Conservation (phyloP, 2,329 filamentous ascomycete genomes). For the Botrytis paeoniae region DNA sequence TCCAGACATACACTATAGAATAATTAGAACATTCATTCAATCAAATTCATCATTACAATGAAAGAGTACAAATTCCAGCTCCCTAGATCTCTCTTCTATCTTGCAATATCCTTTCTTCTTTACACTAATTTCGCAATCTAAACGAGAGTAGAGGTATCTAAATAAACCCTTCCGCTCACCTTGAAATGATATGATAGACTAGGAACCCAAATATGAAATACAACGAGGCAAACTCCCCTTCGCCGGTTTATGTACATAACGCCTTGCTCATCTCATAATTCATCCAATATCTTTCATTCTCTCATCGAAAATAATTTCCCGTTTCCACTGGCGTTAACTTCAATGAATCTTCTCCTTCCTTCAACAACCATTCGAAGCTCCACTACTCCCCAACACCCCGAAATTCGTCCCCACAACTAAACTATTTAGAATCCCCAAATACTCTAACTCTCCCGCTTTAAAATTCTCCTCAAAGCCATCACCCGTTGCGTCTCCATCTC, state of each 20-base stretch:
- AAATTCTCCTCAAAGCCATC: not conserved
- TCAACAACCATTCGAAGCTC: not conserved
- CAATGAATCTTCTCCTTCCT: not conserved
- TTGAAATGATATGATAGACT: not conserved
- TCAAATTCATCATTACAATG: not conserved
- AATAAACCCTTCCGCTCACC: not conserved
- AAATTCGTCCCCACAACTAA: not conserved
- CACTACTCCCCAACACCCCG: not conserved
- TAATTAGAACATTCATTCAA: not conserved
- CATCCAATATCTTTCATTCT: too few relatives aligned
- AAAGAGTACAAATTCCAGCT: not conserved
- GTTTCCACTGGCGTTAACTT: not conserved
- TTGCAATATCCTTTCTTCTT: not conserved
- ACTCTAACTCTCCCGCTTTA: not conserved
- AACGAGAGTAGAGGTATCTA: not conserved
- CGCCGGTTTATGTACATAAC: not conserved
- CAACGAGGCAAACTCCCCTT: not conserved
- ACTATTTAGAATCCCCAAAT: not conserved
- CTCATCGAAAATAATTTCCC: too few relatives aligned
- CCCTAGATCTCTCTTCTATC: not conserved
- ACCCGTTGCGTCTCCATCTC: not conserved
- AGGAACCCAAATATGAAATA: not conserved
- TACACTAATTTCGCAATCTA: not conserved
- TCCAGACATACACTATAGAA: not conserved
- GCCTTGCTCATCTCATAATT: too few relatives aligned